Conservation (phyloP, 2,329 filamentous ascomycete genomes). For the Cladosporium sp. region DNA sequence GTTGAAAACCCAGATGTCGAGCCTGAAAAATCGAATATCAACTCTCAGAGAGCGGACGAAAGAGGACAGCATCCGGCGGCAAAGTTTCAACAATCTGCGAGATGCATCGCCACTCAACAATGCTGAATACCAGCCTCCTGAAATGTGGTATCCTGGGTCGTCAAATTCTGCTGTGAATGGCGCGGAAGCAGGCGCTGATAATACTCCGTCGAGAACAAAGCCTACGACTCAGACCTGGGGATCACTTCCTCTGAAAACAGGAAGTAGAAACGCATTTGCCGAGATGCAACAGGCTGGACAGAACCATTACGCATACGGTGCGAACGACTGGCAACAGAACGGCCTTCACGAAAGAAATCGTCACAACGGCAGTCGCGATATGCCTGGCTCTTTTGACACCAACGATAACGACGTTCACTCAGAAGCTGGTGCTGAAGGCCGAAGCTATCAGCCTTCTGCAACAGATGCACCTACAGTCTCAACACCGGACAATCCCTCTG, state of each 20-base stretch:
- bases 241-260: constrained; percentile 6
- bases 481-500: constrained; percentile 17
- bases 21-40: constrained; percentile 80
- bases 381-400: constrained; percentile 11
- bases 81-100: constrained; percentile 70
- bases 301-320: constrained; percentile 9
- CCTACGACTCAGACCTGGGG: not conserved
- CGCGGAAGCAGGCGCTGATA: not conserved
- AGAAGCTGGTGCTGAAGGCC: not conserved
- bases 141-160: constrained; percentile 24
- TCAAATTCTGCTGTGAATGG: not conserved
- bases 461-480: constrained; percentile 3
- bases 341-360: not conserved
- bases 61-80: constrained; percentile 72
- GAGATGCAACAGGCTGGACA: constrained; percentile 17
- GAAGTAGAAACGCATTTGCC: constrained; percentile 26
- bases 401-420: constrained; percentile 10
- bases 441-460: constrained; percentile 7
- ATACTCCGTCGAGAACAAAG: not conserved
- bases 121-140: constrained; percentile 46
- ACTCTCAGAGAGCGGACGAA: constrained; percentile 72
- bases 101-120: constrained; percentile 68
- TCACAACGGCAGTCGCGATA: constrained; percentile 17
- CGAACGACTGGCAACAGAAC: not conserved
- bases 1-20: constrained; percentile 79